Evolutionary conservation across 2,329 filamentous ascomycete genomes (phyloP).

Genomic region (Sclerotinia glacialis): DNA sequence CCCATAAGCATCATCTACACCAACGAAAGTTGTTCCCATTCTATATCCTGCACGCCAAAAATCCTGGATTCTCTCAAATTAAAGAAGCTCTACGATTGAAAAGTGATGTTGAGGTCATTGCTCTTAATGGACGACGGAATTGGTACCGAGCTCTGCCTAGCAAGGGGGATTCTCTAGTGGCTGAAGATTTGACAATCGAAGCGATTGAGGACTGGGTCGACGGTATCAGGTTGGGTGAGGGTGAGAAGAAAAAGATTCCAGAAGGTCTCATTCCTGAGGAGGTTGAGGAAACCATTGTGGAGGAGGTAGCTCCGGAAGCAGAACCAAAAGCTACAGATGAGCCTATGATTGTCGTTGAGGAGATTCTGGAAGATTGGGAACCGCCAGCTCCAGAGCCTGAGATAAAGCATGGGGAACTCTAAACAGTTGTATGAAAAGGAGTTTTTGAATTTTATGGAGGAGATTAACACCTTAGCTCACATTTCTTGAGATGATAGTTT

Average conservation of each 20-base stretch:
- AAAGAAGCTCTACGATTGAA: conserved; percentile 61
- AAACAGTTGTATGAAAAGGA: not conserved
- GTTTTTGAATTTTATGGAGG: not conserved
- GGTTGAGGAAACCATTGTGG: conserved; percentile 46
- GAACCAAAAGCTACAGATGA: conserved; percentile 26
- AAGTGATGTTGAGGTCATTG: conserved; percentile 67
- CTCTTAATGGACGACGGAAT: conserved; percentile 76
- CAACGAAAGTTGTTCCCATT: conserved; percentile 77
- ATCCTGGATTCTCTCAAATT: conserved; percentile 54
- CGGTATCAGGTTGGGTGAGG: conserved; percentile 84
- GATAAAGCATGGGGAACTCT: conserved; percentile 24
- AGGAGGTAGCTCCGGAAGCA: conserved; percentile 36
- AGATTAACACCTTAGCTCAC: not conserved
- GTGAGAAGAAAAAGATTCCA: conserved; percentile 72
- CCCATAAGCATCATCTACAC: conserved; percentile 67
- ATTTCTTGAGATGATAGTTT: not conserved
- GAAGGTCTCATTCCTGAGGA: conserved; percentile 53
- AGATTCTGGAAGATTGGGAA: conserved; percentile 9
- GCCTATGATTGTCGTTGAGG: conserved; percentile 9
- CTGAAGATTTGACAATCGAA: conserved; percentile 51
- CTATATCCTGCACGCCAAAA: conserved; percentile 66
- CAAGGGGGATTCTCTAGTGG: conserved; percentile 36
- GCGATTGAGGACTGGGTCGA: conserved; percentile 85
- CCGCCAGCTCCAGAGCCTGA: conserved; percentile 19
- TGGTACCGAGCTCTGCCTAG: conserved; percentile 75